Conservation (phyloP, 768 basidiomycete species). For the Sporobolomyces roseus region DNA sequence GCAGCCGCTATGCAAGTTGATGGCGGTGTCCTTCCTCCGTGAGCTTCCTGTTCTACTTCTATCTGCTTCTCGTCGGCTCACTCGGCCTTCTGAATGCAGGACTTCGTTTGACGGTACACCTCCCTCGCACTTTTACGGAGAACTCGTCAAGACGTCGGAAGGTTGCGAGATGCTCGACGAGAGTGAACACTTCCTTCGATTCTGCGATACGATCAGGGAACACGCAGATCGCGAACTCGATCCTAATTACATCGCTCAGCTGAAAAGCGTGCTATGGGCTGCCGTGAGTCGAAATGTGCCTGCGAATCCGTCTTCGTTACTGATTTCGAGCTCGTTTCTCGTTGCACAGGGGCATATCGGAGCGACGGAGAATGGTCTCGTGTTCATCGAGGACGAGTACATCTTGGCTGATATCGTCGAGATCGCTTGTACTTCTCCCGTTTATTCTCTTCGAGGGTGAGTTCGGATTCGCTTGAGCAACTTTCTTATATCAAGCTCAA, state of each 20-base stretch:
- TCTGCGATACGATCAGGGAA: slow-evolving; percentile 80
- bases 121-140: slow-evolving; percentile 94
- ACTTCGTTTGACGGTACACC: slow-evolving; percentile 77
- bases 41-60: neutral
- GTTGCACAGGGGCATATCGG: slow-evolving; percentile 58
- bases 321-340: neutral
- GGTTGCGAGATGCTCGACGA: slow-evolving; percentile 87
- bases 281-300: slow-evolving; percentile 60
- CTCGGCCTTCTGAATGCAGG: slow-evolving; percentile 44
- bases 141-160: slow-evolving; percentile 92
- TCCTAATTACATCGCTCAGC: slow-evolving; percentile 72
- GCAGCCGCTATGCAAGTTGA: slow-evolving; percentile 52
- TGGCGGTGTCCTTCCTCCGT: slow-evolving; percentile 7
- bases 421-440: slow-evolving; percentile 81
- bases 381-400: slow-evolving; percentile 91
- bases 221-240: slow-evolving; percentile 69
- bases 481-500: neutral
- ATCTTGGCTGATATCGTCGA: slow-evolving; percentile 83
- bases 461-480: slow-evolving; percentile 43
- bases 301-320: neutral
- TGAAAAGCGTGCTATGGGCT: slow-evolving; percentile 96
- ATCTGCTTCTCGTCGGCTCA: neutral
- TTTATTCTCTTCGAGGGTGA: slow-evolving; percentile 89
- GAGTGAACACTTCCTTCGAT: slow-evolving; percentile 84
- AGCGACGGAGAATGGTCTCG: slow-evolving; percentile 63